Evolutionary conservation across 2,329 filamentous ascomycete genomes (phyloP), one percentile per base, ranked within the genome.

Genomic region (Xylariales sp.): DNA sequence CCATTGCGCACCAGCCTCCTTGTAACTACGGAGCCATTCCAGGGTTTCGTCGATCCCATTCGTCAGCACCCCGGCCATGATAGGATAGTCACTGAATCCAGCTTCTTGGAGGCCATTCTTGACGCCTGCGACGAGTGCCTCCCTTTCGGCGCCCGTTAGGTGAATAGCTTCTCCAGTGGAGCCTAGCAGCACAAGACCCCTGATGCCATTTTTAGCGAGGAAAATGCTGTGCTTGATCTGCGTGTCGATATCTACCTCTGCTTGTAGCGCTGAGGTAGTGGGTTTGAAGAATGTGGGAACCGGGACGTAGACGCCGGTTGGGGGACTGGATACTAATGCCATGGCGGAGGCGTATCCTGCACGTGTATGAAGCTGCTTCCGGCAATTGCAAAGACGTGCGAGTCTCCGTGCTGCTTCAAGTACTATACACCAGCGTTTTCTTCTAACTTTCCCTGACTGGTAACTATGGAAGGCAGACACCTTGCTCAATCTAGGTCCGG

Each of bases 161-260:
- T 82, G 79, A 31, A 84, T 73, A 1, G 77, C 76, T 57, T 84
- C 80, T 44, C 80, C 80, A 0, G 80, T 84, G 28, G 73, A 79
- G 18, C 80, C 80, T 37, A 83, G 71, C 29, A 83, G 65, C 9
- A 83, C 76, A 19, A 84, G 65, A 16, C 80, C 80, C 21, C 67
- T 68, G 51, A 84, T 74, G 42, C 80, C 80, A 48, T 71, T 69
- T 39, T 70, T 67, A 27, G 78, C 78, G 27, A 84, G 73, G 55
- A 78, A 79, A 5, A 84, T 54, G 8, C 70, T 70, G 65, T 84
- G 79, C 20, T 69, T 64, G 18, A 68, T 65, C 53, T 84, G 80
- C 1, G 78, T 71, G 34, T 72, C 64, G 44, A 79, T 61, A 51
- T 84, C 80, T 38, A 83, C 63, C 5, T 71, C 65, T 19, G 76